phyloP scores from a whole-genome alignment of 768 basidiomycete genomes.

The Lactifluus piperatus region DNA sequence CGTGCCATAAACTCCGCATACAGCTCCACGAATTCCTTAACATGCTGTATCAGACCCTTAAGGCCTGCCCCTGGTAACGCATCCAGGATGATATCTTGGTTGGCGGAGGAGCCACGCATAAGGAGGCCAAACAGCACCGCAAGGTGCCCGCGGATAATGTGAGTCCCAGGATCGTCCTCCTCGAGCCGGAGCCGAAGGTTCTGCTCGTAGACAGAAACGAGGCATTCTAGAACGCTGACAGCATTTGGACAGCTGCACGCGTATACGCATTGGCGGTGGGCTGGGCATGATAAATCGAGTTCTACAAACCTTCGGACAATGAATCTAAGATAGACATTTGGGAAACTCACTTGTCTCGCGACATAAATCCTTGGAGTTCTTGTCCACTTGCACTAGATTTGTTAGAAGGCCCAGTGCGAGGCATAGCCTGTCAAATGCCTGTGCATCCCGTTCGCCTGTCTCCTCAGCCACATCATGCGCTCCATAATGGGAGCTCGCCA shows the following conservation, averaged over 20 bases:
- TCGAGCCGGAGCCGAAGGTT: conserved; percentile 27
- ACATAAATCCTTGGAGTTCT: conserved; percentile 37
- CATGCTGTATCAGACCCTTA: conserved; percentile 28
- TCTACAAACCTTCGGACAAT: conserved; percentile 28
- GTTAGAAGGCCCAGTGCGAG: conserved; percentile 68
- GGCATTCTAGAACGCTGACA: conserved; percentile 40
- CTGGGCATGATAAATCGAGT: conserved; percentile 42
- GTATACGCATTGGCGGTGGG: conserved; percentile 41
- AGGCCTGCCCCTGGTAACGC: conserved; percentile 31
- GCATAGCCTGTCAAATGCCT: conserved; percentile 61
- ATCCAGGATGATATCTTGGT: conserved; percentile 28
- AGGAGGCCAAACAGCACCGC: conserved; percentile 62
- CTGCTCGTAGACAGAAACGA: conserved; percentile 41
- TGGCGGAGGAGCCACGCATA: conserved; percentile 28
- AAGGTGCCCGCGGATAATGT: conserved; percentile 63
- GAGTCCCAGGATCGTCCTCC: conserved; percentile 24
- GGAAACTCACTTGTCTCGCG: conserved; percentile 42
- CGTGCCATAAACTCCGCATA: conserved; percentile 31
- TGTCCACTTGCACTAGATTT: conserved; percentile 59
- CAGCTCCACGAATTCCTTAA: conserved; percentile 34
- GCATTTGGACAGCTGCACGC: conserved; percentile 44
- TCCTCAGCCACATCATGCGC: conserved; percentile 18
- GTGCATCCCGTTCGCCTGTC: conserved; percentile 26
- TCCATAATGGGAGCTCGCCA: conserved; percentile 32
- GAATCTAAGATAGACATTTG: background rate